These are phyloP conservation scores for Tolypocladium ovalisporum DNA, from an alignment of 2,329 filamentous ascomycete genomes.

Conservation along the genomic window DNA sequence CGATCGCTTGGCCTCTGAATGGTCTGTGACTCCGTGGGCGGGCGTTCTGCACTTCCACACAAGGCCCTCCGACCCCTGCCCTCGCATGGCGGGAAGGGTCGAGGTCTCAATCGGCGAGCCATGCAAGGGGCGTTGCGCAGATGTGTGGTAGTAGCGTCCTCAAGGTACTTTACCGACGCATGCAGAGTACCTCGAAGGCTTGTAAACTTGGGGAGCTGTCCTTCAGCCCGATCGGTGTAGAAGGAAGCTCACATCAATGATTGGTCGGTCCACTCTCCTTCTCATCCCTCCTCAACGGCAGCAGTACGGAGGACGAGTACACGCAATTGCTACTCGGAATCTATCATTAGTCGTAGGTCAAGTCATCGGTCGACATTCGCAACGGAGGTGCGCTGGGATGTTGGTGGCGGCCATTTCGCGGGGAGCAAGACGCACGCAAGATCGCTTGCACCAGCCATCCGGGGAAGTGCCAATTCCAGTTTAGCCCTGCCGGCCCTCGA, in stretches of 20 bases:
- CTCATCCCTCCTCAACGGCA: background rate
- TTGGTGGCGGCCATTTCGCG: background rate
- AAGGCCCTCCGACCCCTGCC: constrained; percentile 2
- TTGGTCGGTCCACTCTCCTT: background rate
- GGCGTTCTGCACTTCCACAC: constrained; percentile 7
- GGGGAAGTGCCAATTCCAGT: background rate
- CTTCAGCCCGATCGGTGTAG: background rate
- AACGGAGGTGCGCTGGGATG: background rate
- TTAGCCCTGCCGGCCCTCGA: background rate
- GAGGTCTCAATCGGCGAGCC: background rate
- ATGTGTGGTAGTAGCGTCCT: background rate
- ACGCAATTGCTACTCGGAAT: too few species aligned
- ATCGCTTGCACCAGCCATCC: background rate
- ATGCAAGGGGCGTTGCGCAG: background rate
- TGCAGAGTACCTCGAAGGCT: background rate
- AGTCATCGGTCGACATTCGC: background rate
- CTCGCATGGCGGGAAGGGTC: background rate
- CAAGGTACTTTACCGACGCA: background rate
- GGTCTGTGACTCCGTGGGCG: constrained; percentile 8
- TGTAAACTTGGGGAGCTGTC: background rate
- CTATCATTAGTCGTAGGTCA: too few species aligned
- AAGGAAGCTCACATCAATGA: background rate
- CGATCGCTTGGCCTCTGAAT: constrained; percentile 11
- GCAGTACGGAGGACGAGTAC: too few species aligned
- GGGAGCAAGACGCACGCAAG: background rate